Conservation (phyloP, 75 land plant genomes). For the Picea glauca region DNA sequence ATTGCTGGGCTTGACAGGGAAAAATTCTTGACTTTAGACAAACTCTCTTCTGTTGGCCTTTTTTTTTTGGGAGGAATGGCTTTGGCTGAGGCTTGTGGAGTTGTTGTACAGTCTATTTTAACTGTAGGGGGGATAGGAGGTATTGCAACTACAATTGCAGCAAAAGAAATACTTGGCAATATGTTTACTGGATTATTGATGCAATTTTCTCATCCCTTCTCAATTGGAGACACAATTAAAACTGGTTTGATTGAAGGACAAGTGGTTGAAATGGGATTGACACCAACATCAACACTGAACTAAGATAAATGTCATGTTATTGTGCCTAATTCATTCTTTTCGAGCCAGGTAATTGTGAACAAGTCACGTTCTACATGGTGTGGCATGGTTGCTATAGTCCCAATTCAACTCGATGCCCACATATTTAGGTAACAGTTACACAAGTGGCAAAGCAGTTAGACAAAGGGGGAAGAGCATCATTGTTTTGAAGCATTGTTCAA, state of each 20-base stretch:
- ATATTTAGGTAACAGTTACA: too few species aligned
- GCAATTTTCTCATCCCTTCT: too few species aligned
- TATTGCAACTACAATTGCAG: not conserved
- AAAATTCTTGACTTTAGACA: slow-evolving; percentile 44
- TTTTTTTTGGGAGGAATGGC: slow-evolving; percentile 71
- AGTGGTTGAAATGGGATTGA: slow-evolving; percentile 86
- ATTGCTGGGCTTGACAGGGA: slow-evolving; percentile 5
- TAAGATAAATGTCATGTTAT: slow-evolving; percentile 73
- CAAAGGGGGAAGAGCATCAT: too few species aligned
- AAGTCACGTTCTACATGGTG: too few species aligned
- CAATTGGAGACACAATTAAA: slow-evolving; percentile 19
- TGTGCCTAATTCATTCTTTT: slow-evolving; percentile 16
- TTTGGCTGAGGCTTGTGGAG: slow-evolving; percentile 86
- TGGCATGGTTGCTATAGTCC: too few species aligned
- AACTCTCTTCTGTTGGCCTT: slow-evolving; percentile 69
- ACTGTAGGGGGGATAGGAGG: slow-evolving; percentile 98
- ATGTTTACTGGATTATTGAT: too few species aligned
- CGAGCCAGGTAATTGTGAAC: too few species aligned
- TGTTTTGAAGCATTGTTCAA: too few species aligned
- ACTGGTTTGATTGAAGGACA: slow-evolving; percentile 87
- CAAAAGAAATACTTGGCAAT: too few species aligned
- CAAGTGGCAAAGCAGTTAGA: too few species aligned
- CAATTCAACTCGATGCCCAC: too few species aligned
- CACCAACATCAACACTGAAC: slow-evolving; percentile 65
- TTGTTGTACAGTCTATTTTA: slow-evolving; percentile 83